phyloP scores from a whole-genome alignment of 116 monocot species.

The Iris pallida region DNA sequence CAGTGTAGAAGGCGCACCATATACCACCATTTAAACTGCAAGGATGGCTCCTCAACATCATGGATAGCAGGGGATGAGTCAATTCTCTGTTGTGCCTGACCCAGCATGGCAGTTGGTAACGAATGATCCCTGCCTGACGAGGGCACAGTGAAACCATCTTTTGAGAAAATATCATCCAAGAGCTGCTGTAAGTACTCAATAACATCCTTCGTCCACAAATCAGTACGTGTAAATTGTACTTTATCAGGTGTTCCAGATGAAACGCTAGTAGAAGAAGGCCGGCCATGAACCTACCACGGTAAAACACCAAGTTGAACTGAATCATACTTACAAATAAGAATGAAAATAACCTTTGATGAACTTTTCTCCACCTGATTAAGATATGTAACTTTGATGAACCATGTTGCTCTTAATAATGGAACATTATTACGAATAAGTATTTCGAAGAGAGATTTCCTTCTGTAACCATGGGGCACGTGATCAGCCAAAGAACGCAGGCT shows the following conservation, averaged over 20 bases:
- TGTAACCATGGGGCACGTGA: slow-evolving; percentile 93
- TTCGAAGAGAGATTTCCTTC: slow-evolving; percentile 88
- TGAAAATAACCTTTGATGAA: too few relatives aligned
- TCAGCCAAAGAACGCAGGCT: slow-evolving; percentile 78
- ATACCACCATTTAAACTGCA: slow-evolving; percentile 81
- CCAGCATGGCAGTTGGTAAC: slow-evolving; percentile 29
- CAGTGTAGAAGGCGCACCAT: slow-evolving; percentile 74
- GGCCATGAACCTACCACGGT: slow-evolving; percentile 7
- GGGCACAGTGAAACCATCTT: slow-evolving; percentile 52
- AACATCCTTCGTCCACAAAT: slow-evolving; percentile 84
- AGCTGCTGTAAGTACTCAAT: slow-evolving; percentile 83
- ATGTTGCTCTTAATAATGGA: slow-evolving; percentile 85
- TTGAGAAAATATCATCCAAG: slow-evolving; percentile 70
- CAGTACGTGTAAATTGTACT: slow-evolving; percentile 50
- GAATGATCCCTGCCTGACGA: slow-evolving; percentile 42
- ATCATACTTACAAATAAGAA: too few relatives aligned
- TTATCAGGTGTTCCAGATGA: slow-evolving; percentile 71
- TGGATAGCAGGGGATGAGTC: slow-evolving; percentile 26
- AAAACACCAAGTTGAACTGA: not conserved
- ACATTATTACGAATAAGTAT: slow-evolving; percentile 86
- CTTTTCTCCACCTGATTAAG: slow-evolving; percentile 77
- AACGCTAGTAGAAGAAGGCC: slow-evolving; percentile 30
- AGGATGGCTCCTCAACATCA: slow-evolving; percentile 58
- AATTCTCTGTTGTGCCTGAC: slow-evolving; percentile 35
- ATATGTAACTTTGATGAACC: slow-evolving; percentile 98